These are phyloP conservation scores for Arachis stenosperma DNA, from an alignment of 306 rosid genomes.

Conservation along the genomic window DNA sequence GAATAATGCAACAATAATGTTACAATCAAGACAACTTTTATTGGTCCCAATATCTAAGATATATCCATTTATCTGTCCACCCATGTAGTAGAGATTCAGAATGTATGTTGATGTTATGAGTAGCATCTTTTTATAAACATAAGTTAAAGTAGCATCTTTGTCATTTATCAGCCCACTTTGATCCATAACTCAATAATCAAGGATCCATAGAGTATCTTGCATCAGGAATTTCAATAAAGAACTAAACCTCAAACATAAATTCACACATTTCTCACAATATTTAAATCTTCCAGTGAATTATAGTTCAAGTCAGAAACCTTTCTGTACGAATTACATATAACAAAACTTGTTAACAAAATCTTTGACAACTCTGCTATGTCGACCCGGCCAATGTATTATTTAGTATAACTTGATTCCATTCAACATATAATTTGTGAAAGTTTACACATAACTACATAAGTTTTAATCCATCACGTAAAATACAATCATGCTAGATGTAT, in stretches of 20 bases:
- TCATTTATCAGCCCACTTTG: slow-evolving; percentile 13
- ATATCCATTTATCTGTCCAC: not conserved
- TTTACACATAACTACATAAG: not conserved
- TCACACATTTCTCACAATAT: not conserved
- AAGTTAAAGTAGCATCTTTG: slow-evolving; percentile 13
- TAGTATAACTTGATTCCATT: not conserved
- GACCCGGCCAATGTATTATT: not conserved
- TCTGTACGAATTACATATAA: slow-evolving; percentile 3
- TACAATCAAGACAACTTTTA: slow-evolving; percentile 13
- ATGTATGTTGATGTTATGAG: not conserved
- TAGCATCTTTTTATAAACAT: not conserved
- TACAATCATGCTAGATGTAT: not conserved
- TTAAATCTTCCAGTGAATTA: not conserved
- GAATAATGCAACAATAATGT: not conserved
- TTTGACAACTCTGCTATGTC: not conserved
- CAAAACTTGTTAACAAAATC: slow-evolving; percentile 6
- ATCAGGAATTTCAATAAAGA: slow-evolving; percentile 1
- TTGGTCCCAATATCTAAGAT: not conserved
- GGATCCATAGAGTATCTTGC: slow-evolving; percentile 5
- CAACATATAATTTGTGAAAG: not conserved
- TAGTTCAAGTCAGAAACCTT: slow-evolving; percentile 22
- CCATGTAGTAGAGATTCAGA: slow-evolving; percentile 28
- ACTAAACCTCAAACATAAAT: slow-evolving; percentile 2
- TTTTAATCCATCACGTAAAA: not conserved
- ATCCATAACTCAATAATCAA: slow-evolving; percentile 13